These are phyloP conservation scores for Globisporangium orthogonon DNA, from an alignment of 352 stramenopile species.

Conservation along the genomic window DNA sequence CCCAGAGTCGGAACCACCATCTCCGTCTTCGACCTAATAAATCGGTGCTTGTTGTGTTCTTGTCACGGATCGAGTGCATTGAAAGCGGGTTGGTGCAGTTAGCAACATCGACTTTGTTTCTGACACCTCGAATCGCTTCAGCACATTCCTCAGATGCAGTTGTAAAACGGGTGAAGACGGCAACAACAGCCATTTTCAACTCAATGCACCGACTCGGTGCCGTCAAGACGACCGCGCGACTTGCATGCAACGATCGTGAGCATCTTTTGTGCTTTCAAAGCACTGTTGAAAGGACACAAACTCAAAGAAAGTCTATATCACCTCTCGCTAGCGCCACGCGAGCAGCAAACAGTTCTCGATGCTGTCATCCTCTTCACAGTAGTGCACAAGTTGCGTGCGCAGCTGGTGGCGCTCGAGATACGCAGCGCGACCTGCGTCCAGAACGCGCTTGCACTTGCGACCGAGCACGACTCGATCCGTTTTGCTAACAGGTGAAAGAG, in stretches of 20 bases:
- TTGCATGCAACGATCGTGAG: too few species aligned
- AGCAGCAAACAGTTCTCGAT: conserved; percentile 80
- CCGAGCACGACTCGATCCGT: conserved; percentile 51
- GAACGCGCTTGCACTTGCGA: conserved; percentile 70
- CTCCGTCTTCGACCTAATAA: too few species aligned
- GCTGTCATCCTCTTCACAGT: conserved; percentile 66
- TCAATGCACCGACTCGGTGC: too few species aligned
- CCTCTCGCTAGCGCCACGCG: conserved; percentile 30
- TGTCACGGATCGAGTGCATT: background rate
- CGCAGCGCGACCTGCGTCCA: conserved; percentile 59
- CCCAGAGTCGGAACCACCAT: background rate
- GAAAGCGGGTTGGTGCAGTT: background rate
- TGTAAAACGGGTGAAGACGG: too few species aligned
- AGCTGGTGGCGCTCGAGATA: conserved; percentile 46
- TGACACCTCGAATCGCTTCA: background rate
- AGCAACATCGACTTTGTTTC: background rate
- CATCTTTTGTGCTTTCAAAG: too few species aligned
- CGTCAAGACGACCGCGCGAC: too few species aligned
- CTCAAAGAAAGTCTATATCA: too few species aligned
- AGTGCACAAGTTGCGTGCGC: conserved; percentile 68
- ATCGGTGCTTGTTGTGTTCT: too few species aligned
- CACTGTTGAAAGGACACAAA: too few species aligned
- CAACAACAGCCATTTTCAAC: too few species aligned
- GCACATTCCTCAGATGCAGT: too few species aligned
- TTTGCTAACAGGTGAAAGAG: conserved; percentile 21